Evolutionary conservation across 1,284 basidiomycete genomes (phyloP), one percentile per base, ranked within the genome.

Genomic region (Moesziomyces antarcticus): DNA sequence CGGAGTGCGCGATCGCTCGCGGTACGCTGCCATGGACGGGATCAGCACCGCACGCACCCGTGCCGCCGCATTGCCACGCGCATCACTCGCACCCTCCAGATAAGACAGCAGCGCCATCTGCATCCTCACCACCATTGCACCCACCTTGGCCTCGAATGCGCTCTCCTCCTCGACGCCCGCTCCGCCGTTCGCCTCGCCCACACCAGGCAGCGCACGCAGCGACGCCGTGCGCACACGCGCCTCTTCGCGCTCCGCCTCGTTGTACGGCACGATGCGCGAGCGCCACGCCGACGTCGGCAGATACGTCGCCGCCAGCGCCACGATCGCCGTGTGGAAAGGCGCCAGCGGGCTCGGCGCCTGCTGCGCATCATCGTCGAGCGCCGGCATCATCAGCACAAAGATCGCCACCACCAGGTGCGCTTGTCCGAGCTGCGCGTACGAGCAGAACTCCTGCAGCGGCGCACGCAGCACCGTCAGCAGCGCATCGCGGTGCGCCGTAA

Each of bases 401-500:
- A 95, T 85, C 4, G 88, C 88, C 1, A 94, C 88, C 5, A 96
- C 86, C 2, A 94, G 85, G 20, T 74, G 71, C 8, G 93, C 88
- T 82, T 94, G 92, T 73, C 92, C 89, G 14, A 94, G 85, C 10
- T 90, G 87, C 0, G 89, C 86, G 18, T 92, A 80, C n/a, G 72
- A 73, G 1, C 90, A 88, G n/a, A 89, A 86, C 48, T 89, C 87
- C 20, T 89, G 88, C 8, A 87, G 85, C 43, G 92, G 89, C 57
- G 89, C 90, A 78, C 91, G 91, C 1, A 96, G 87, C 37, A 93
- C 87, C 58, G 92, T 90, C 27, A 91, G 87, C 58, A 93, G 87
- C 1, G 92, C 93, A 55, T 93, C 91, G 48, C 91, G 88, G 78
- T 95, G 94, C 48, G 87, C 89, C 8, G 89, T 88, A 33, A 95